Percentiles rank a stretch among this genome's conserved stretches.
Conservation (phyloP, 2,329 filamentous ascomycete species). For the Pseudogymnoascus sp. region DNA sequence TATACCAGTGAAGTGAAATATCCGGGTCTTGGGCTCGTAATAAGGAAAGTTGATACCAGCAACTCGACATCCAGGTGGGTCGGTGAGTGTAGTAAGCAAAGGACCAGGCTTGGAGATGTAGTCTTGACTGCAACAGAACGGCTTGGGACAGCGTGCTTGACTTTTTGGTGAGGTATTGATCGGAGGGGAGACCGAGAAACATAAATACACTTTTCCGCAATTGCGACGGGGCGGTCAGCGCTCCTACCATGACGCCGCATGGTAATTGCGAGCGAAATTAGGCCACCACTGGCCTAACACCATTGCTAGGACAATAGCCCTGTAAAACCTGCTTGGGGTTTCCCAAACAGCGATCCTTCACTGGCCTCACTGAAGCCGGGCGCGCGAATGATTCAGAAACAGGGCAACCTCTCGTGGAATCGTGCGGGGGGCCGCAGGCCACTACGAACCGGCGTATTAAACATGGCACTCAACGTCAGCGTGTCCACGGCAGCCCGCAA, state of each 20-base stretch:
- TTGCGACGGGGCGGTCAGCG: not conserved
- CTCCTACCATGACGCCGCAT: slow-evolving; percentile 4
- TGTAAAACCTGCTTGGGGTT: slow-evolving; percentile 7
- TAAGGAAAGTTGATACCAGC: slow-evolving; percentile 9
- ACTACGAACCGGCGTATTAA: slow-evolving; percentile 4
- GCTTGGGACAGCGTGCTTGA: not conserved
- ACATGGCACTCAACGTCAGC: slow-evolving; percentile 1
- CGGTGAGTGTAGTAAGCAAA: not conserved
- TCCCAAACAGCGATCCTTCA: slow-evolving; percentile 4
- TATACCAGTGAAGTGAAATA: slow-evolving; percentile 5
- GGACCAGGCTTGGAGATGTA: not conserved
- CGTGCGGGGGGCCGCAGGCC: not conserved
- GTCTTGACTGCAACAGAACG: not conserved
- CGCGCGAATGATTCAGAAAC: not conserved
- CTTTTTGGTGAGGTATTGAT: not conserved
- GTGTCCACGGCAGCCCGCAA: not conserved
- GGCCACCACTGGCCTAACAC: slow-evolving; percentile 2
- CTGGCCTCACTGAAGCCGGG: slow-evolving; percentile 7
- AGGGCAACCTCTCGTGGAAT: slow-evolving; percentile 6
- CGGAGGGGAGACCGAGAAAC: slow-evolving; percentile 5
- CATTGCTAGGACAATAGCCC: not conserved
- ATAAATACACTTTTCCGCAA: slow-evolving; percentile 5
- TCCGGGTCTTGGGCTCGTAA: slow-evolving; percentile 5
- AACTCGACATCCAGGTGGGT: not conserved
- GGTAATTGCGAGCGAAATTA: slow-evolving; percentile 5